Evolutionary conservation across 2,329 filamentous ascomycete genomes (phyloP), one percentile per base, ranked within the genome.

Genomic region (Paramyrothecium roridum): DNA sequence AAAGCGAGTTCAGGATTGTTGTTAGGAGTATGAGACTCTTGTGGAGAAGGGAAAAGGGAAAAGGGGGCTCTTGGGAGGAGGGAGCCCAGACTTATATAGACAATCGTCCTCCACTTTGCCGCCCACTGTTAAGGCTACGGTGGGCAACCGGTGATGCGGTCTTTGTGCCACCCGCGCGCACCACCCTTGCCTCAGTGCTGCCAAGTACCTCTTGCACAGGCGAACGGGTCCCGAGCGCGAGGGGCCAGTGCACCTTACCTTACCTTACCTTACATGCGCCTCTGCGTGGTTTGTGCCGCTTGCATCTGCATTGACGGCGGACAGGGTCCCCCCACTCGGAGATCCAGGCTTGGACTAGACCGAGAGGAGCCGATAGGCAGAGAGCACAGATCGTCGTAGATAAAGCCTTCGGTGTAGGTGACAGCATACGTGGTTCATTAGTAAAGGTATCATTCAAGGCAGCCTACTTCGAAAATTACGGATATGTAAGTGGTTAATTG

Each of bases 81-180:
- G 49, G 57, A 54, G 56, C 53, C 30, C 51, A 56, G 50, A 59
- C 64, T 69, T 59, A 65, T 69, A 68, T 69, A 67, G 56, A 58
- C 48, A 34, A 37, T 4, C 37, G 37, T 43, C 13, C n/a, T 19
- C 37, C 37, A 30, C 26, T 30, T 43, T 43, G 7, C 16, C 37
- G 26, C 26, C 26, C 26, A 30, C 26, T 30, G 26, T 30, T 30
- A 30, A 30, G 26, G 26, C 26, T 30, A 30, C 26, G 26, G 26
- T 30, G 26, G 26, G 40, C 40, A 45, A 22, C 46, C 21, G 8
- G 46, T 21, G 23, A 20, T 51, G 49, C 49, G 49, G 26, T 51
- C 49, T 51, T 51, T 51, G 49, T 40, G 49, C 49, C 8, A 17
- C 48, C 22, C 19, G 46, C 20, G 10, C 8, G 8, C 22, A 6